Evolutionary conservation across 495 filamentous ascomycete species (phyloP).

Genomic region (Friedmanniomyces simplex): DNA sequence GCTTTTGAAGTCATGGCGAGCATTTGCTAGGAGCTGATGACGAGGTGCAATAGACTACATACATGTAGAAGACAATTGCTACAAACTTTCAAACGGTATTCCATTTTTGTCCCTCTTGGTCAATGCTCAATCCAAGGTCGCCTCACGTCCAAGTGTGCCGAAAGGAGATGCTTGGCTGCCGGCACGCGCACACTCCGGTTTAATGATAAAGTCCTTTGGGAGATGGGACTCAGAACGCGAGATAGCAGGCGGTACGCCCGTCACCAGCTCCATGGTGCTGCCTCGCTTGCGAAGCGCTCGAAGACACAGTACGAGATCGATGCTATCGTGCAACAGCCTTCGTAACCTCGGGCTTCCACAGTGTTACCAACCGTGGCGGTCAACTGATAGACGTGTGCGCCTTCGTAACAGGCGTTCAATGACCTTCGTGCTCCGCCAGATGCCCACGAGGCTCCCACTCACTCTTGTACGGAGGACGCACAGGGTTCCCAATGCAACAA

Average conservation of each 20-base stretch:
- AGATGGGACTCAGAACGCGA: no score
- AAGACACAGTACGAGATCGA: not conserved
- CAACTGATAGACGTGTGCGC: not conserved
- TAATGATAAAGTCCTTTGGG: no score
- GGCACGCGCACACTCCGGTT: no score
- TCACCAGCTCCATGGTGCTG: not conserved
- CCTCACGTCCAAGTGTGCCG: no score
- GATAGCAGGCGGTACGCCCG: no score
- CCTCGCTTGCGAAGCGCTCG: not conserved
- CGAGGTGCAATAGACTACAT: constrained; percentile 19
- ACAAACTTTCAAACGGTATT: not conserved
- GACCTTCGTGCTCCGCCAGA: not conserved
- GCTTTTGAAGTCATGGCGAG: constrained; percentile 24
- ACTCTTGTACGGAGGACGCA: not conserved
- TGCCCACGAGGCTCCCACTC: not conserved
- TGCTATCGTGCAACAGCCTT: not conserved
- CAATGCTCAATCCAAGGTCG: no score
- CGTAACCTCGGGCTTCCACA: not conserved
- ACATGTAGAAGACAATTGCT: not conserved
- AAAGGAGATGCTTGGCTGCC: no score
- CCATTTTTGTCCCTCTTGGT: no score
- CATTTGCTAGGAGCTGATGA: constrained; percentile 11
- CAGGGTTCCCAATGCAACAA: no score
- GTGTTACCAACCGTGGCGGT: not conserved
- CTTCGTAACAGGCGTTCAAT: not conserved